Evolutionary conservation across 805 yeast genomes (phyloP), one percentile per base, ranked within the genome.

Genomic region (Saccharomycopsis sp.): DNA sequence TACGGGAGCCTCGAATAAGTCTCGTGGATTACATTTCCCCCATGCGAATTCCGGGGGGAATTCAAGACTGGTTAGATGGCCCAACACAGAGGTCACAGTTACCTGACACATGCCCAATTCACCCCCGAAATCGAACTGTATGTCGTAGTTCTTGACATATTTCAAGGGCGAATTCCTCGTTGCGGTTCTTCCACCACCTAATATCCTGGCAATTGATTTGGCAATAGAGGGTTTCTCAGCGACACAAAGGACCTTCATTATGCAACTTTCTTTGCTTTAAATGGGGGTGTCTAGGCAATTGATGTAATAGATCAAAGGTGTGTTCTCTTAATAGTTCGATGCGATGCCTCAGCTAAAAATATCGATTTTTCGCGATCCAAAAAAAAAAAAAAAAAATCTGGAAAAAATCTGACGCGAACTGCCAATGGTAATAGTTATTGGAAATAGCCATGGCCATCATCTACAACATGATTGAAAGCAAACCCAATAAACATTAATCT

Each of bases 171-270:
- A 75, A 55, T 76, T 72, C 38, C 87, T 73, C 17, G 78, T 67
- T 2, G 69, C 66, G 15, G 76, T 72, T 2, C 78, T 67, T 0
- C 96, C 96, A 3, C 96, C 96, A 17, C 94, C 84, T 1, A 94
- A 78, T 1, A 86, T 85, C 44, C 72, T 69, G 0, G 96, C 80
- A 12, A 94, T 91, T 12, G 89, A 86, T 69, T 86, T 89, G 2
- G 97, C 96, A 54, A 94, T 94, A 1, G 97, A 89, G 58, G 96
- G 96, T 72, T 94, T 94, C 73, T 94, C 99, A 1, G 99, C 99
- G 58, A 94, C 97, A 73, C 97, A 93, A 53, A 94, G 80, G 2
- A 94, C 82, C 64, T 75, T 84, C 94, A 89, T 87, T 12, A 29
- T 29, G n/a, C n/a, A n/a, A n/a, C n/a, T n/a, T n/a, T n/a, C n/a